Conservation (phyloP, 176 grass and related monocot genomes). For the Oryza meridionalis region DNA sequence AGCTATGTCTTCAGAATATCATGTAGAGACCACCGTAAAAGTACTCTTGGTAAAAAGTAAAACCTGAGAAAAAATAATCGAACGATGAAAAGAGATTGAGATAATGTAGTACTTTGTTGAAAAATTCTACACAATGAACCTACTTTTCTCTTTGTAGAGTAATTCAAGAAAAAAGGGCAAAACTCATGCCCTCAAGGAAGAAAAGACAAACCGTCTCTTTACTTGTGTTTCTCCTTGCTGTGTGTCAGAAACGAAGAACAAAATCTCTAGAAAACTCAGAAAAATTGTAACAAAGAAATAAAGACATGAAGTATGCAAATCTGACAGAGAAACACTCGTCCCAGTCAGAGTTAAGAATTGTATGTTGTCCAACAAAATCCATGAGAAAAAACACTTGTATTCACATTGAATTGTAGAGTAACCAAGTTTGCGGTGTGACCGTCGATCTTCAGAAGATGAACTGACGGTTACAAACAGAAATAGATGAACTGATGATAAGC, state of each 20-base stretch:
- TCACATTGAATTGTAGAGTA: neutral
- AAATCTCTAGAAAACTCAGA: neutral
- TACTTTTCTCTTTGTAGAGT: neutral
- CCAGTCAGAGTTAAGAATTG: neutral
- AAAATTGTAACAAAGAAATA: no score
- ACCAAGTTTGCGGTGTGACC: neutral
- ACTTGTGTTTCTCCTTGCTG: neutral
- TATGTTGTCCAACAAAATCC: neutral
- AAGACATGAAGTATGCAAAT: neutral
- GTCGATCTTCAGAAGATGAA: neutral
- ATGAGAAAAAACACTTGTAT: neutral
- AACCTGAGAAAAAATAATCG: constrained; percentile 24
- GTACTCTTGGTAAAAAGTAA: no score
- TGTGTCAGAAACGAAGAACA: neutral
- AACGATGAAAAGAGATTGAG: neutral
- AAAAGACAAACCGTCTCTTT: neutral
- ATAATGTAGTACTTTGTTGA: neutral
- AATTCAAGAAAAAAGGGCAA: neutral
- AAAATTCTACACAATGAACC: neutral
- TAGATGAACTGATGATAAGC: constrained; percentile 27
- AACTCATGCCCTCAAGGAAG: neutral
- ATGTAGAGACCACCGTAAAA: no score
- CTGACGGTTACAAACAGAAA: neutral
- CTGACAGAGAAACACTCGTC: neutral
- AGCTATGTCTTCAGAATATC: constrained; percentile 5